Base-by-base conservation (phyloP, 176 grass and related monocot genomes). In the Zoysia pacifica region DNA sequence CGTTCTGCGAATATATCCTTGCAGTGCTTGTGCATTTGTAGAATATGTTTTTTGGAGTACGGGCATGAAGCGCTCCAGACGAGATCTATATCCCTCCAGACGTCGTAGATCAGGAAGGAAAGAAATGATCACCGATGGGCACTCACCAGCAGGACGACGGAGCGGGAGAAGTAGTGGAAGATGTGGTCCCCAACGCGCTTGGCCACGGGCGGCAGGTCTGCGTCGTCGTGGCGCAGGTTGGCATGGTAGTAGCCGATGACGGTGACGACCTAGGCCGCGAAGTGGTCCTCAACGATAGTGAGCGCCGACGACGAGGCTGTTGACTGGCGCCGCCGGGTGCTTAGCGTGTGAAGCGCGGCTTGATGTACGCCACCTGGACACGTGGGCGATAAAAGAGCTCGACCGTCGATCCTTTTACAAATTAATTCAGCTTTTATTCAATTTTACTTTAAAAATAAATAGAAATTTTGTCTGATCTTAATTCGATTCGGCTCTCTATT, bases 211-310 rank as follows among this genome's bases (percentile, higher is more conserved):
- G 92, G 88, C 15, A 99, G 97, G 13, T 91, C 90, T 3, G 50
- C 28, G 69, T 99, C 90, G 53, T 93, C 84, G 63, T 77, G 76
- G 67, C 90, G 89, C 35, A 90, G 88, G 91, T 99, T 99, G 55
- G 97, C 90, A 87, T 99, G 97, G 79, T 99, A 99, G 88, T 99
- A 99, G 0, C 97, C 97, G 52, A 99, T 90, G 49, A 99, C 89
- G 65, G 70, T 80, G 53, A 96, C 61, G 36, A 76, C 90, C 83
- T 86, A 46, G 7, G 87, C 73, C 2, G 69, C 65, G 78, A 91
- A 93, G 77, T 99, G 86, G 79, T 99, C 93, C 79, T 99, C 97
- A 62, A 95, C 93, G 69, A 93, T 84, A 38, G 81, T 93, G 50
- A 99, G 90, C 67, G 93, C 97, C 97, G 59, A 99, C 55, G 60